A percentile compares a stretch with the other conserved stretches of the same genome.
Conservation (phyloP, 2,329 filamentous ascomycete species). For the Penicillium sp. region DNA sequence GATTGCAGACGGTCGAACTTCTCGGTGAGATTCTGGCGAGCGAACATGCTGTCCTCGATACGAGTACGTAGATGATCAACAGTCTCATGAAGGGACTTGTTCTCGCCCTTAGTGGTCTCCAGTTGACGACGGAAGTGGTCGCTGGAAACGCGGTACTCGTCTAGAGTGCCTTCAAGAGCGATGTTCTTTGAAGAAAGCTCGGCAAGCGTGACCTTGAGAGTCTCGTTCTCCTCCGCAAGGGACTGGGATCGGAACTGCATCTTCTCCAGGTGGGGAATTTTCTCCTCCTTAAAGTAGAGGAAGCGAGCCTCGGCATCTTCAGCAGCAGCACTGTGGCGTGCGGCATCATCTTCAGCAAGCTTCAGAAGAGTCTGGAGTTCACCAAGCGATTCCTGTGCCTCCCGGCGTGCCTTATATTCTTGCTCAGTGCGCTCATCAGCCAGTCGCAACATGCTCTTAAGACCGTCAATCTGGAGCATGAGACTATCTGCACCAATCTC, state of each 20-base stretch:
- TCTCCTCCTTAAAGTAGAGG: slow-evolving; percentile 66
- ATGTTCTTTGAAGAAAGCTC: slow-evolving; percentile 61
- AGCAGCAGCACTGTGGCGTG: slow-evolving; percentile 48
- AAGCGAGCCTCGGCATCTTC: slow-evolving; percentile 68
- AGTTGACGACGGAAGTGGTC: slow-evolving; percentile 56
- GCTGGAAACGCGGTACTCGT: slow-evolving; percentile 64
- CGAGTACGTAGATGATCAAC: slow-evolving; percentile 74
- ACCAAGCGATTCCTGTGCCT: slow-evolving; percentile 70
- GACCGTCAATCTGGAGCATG: slow-evolving; percentile 62
- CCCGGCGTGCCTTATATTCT: slow-evolving; percentile 63
- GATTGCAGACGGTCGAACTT: slow-evolving; percentile 85
- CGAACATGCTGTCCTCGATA: slow-evolving; percentile 79
- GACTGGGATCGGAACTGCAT: slow-evolving; percentile 67
- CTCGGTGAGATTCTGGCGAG: slow-evolving; percentile 78
- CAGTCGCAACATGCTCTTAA: slow-evolving; percentile 67
- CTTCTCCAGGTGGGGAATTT: slow-evolving; percentile 64
- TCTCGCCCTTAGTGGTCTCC: slow-evolving; percentile 59
- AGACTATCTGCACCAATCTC: slow-evolving; percentile 52
- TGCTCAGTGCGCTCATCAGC: slow-evolving; percentile 65
- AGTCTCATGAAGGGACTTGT: slow-evolving; percentile 72
- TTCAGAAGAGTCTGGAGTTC: slow-evolving; percentile 71
- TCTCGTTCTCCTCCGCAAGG: slow-evolving; percentile 67
- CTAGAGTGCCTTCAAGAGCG: slow-evolving; percentile 60
- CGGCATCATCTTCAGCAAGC: slow-evolving; percentile 61
- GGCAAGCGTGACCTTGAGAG: slow-evolving; percentile 53